phyloP scores from a whole-genome alignment of 495 filamentous ascomycete genomes.

The Lentithecium fluviatile region DNA sequence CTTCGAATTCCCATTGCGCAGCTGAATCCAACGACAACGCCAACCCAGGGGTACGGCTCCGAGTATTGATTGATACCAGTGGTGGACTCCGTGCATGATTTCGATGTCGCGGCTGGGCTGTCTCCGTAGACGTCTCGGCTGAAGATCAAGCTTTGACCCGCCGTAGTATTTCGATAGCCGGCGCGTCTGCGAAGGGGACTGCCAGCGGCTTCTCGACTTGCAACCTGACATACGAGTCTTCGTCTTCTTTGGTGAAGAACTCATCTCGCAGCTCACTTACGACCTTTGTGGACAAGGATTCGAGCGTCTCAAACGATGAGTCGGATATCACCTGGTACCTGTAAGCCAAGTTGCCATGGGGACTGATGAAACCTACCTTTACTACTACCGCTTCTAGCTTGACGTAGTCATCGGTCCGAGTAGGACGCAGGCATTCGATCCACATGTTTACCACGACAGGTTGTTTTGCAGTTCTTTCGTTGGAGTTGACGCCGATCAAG shows the following conservation, averaged over 20 bases:
- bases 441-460: conserved; percentile 55
- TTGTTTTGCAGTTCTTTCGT: conserved; percentile 60
- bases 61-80: neutral
- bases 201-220: conserved; percentile 60
- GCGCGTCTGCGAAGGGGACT: conserved; percentile 57
- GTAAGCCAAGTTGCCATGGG: neutral
- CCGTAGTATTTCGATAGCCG: conserved; percentile 51
- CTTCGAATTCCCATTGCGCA: neutral
- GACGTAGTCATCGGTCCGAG: conserved; percentile 47
- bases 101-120: neutral
- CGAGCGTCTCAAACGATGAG: conserved; percentile 63
- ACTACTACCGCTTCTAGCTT: conserved; percentile 52
- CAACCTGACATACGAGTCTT: conserved; percentile 44
- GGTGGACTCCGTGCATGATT: neutral
- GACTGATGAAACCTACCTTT: conserved; percentile 46
- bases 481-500: conserved; percentile 59
- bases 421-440: conserved; percentile 48
- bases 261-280: conserved; percentile 44
- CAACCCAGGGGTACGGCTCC: neutral
- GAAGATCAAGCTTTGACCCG: conserved; percentile 4
- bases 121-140: neutral
- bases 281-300: conserved; percentile 54
- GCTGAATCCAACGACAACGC: too few species aligned
- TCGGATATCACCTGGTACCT: conserved; percentile 51
- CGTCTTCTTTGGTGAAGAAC: conserved; percentile 36